Conservation (phyloP, 1,139 yeast species). For the Pichia sp. region DNA sequence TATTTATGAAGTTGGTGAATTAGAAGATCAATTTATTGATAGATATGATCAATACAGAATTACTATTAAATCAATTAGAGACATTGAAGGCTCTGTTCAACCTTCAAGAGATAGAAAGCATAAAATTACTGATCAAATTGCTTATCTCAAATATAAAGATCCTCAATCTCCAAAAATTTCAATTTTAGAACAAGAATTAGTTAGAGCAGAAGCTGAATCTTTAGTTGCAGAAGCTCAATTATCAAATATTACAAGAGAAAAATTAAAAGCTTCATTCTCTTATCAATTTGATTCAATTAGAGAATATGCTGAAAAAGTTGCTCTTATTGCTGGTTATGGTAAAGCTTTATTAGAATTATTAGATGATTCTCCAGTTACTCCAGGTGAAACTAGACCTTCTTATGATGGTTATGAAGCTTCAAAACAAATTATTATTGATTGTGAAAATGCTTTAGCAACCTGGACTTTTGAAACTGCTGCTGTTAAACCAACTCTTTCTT, state of each 20-base stretch:
- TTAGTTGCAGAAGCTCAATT: conserved; percentile 88
- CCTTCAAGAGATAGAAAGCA: conserved; percentile 84
- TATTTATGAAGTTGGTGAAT: conserved; percentile 75
- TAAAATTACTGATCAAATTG: conserved; percentile 79
- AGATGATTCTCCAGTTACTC: conserved; percentile 81
- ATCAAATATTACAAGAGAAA: conserved; percentile 81
- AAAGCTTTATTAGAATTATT: conserved; percentile 75
- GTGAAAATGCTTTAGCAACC: conserved; percentile 74
- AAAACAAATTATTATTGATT: conserved; percentile 78
- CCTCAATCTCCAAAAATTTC: conserved; percentile 78
- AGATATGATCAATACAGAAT: conserved; percentile 82
- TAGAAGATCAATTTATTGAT: conserved; percentile 83
- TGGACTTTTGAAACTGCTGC: conserved; percentile 81
- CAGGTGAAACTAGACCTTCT: conserved; percentile 87
- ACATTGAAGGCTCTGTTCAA: conserved; percentile 81
- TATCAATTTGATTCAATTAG: conserved; percentile 79
- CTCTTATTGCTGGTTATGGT: conserved; percentile 84
- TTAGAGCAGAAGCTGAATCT: conserved; percentile 86
- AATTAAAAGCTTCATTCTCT: conserved; percentile 76
- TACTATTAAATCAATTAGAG: conserved; percentile 72
- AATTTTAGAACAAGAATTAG: conserved; percentile 80
- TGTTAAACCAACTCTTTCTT: conserved; percentile 72
- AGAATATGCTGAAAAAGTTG: conserved; percentile 78
- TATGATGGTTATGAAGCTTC: conserved; percentile 86
- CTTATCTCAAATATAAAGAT: conserved; percentile 75